These are phyloP conservation scores for Ogataea thermomethanolica DNA, from an alignment of 805 yeast species.

Conservation along the genomic window DNA sequence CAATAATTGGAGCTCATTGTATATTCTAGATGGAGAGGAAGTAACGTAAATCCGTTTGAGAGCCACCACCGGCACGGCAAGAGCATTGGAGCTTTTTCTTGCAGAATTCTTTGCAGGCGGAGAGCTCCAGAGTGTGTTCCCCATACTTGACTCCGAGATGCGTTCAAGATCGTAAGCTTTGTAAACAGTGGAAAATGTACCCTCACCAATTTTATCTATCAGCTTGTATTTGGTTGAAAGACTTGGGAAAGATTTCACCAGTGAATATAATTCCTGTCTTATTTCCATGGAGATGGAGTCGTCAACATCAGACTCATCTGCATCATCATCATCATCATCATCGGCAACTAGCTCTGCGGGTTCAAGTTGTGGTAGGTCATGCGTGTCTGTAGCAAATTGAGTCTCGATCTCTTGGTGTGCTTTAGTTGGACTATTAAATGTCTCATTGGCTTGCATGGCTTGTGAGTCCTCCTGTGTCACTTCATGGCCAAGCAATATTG, in stretches of 20 bases:
- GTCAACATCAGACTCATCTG: conserved; percentile 9
- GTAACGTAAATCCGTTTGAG: conserved; percentile 92
- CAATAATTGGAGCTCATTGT: conserved; percentile 78
- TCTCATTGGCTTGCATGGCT: too few relatives aligned
- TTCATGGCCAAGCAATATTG: too few relatives aligned
- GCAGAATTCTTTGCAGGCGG: conserved; percentile 25
- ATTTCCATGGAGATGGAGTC: conserved; percentile 21
- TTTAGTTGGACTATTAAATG: neutral
- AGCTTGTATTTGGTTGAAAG: conserved; percentile 36
- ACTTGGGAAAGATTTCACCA: conserved; percentile 30
- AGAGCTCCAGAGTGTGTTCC: conserved; percentile 27
- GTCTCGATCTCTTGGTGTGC: neutral
- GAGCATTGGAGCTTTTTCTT: conserved; percentile 13
- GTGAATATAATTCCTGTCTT: conserved; percentile 33
- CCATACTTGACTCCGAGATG: conserved; percentile 21
- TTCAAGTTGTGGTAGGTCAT: neutral
- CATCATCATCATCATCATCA: conserved; percentile 1
- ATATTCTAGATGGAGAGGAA: conserved; percentile 87
- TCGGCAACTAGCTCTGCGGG: neutral
- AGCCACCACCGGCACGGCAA: conserved; percentile 56
- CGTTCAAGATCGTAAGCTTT: conserved; percentile 45
- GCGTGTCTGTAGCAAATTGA: neutral
- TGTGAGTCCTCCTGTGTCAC: too few relatives aligned
- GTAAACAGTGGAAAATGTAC: conserved; percentile 76
- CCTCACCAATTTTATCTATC: conserved; percentile 64